Evolutionary conservation across 331 rosid species (phyloP).

Genomic region (Rhamnella rubrinervis): DNA sequence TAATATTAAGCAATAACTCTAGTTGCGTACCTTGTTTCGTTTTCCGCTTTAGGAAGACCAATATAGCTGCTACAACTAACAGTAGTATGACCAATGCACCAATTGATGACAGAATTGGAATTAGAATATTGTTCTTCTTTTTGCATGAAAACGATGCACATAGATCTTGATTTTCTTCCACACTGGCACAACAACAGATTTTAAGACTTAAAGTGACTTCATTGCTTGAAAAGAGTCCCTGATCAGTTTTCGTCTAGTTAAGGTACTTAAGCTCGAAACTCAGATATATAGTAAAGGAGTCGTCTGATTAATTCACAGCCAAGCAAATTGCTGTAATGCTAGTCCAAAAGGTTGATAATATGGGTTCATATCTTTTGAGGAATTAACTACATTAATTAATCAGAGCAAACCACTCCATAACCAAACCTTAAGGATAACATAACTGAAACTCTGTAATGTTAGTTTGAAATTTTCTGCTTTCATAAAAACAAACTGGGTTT

Average conservation of each 20-base stretch:
- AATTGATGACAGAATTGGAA: not conserved
- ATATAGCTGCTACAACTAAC: not conserved
- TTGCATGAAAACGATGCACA: slow-evolving; percentile 7
- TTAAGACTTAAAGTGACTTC: too few relatives aligned
- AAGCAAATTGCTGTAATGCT: too few relatives aligned
- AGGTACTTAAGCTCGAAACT: not conserved
- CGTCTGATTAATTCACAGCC: too few relatives aligned
- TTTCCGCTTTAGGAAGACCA: not conserved
- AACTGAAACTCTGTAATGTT: too few relatives aligned
- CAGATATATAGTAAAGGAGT: too few relatives aligned
- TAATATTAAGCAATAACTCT: too few relatives aligned
- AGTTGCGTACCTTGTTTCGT: not conserved
- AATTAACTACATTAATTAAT: too few relatives aligned
- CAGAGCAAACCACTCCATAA: too few relatives aligned
- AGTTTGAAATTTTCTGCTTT: not conserved
- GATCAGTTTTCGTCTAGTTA: not conserved
- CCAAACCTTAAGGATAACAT: too few relatives aligned
- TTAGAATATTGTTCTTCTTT: slow-evolving; percentile 11
- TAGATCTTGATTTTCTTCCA: slow-evolving; percentile 9
- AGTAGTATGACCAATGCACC: not conserved
- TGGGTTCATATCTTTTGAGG: too few relatives aligned
- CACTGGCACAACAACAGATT: not conserved
- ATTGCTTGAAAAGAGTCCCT: not conserved
- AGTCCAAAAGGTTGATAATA: too few relatives aligned
- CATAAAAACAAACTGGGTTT: not conserved